Evolutionary conservation across 371 early-diverging fungal species (phyloP).

Genomic region (Lichtheimia hyalospora): DNA sequence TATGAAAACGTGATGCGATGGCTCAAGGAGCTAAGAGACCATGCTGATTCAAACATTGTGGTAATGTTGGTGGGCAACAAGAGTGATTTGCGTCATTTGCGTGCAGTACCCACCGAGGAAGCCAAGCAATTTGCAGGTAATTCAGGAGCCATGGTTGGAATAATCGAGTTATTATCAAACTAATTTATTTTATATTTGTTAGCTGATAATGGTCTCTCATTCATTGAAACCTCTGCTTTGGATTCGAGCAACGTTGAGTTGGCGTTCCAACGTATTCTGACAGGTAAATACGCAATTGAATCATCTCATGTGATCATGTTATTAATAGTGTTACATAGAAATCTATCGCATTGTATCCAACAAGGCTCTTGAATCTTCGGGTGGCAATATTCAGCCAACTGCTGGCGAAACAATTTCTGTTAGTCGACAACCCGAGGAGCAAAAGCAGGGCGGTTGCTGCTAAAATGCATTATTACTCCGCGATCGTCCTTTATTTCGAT

Average conservation of each 20-base stretch:
- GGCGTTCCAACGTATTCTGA: slow-evolving; percentile 91
- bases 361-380: slow-evolving; percentile 82
- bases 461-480: slow-evolving; percentile 32
- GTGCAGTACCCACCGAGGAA: slow-evolving; percentile 96
- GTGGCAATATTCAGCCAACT: slow-evolving; percentile 70
- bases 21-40: slow-evolving; percentile 98
- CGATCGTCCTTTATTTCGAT: no score
- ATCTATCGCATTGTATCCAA: slow-evolving; percentile 91
- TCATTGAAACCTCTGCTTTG: slow-evolving; percentile 95
- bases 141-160: background rate
- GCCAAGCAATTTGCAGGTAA: slow-evolving; percentile 94
- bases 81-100: slow-evolving; percentile 95
- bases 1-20: slow-evolving; percentile 96
- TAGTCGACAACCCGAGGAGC: slow-evolving; percentile 61
- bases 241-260: slow-evolving; percentile 93
- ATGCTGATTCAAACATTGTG: slow-evolving; percentile 97
- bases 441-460: slow-evolving; percentile 76
- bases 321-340: slow-evolving; percentile 46
- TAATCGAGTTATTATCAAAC: background rate
- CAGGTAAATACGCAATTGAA: slow-evolving; percentile 52
- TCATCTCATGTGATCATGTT: no score
- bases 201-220: slow-evolving; percentile 88
- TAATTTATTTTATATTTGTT: slow-evolving; percentile 6
- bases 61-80: slow-evolving; percentile 99
- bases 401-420: slow-evolving; percentile 79